These are phyloP conservation scores for Ceratobasidium sp. DNA, from an alignment of 1,284 basidiomycete genomes.

Conservation along the genomic window DNA sequence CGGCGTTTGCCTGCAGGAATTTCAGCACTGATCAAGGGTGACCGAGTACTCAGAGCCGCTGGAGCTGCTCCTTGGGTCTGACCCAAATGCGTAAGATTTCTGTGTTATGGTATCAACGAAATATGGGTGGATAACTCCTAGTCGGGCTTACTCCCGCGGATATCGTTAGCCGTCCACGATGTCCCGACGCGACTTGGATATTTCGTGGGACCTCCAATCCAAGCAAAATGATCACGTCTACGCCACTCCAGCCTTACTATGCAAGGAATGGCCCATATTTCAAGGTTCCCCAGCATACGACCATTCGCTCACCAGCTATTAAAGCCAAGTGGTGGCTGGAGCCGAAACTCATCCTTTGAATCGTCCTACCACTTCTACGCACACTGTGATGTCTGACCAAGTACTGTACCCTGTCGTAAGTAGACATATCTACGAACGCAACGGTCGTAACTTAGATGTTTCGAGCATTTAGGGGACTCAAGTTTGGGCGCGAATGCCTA, in stretches of 20 bases:
- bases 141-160: too few relatives aligned
- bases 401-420: constrained; percentile 21
- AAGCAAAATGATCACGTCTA: background rate
- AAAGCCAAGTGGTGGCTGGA: background rate
- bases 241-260: constrained; percentile 4
- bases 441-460: background rate
- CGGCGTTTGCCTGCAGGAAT: too few relatives aligned
- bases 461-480: constrained; percentile 17
- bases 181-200: too few relatives aligned
- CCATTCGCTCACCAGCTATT: background rate
- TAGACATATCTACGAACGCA: background rate
- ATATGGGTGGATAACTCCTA: too few relatives aligned
- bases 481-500: constrained; percentile 39
- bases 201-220: too few relatives aligned
- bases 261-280: background rate
- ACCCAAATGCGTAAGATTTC: too few relatives aligned
- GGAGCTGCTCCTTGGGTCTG: too few relatives aligned
- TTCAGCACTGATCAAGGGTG: too few relatives aligned
- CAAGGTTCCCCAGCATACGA: background rate
- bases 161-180: too few relatives aligned
- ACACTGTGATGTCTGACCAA: constrained; percentile 20
- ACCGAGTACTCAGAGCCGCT: too few relatives aligned
- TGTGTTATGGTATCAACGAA: too few relatives aligned
- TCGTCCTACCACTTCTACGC: background rate
- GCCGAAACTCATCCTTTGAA: background rate